These are phyloP conservation scores for Teratosphaeria viscida DNA, from an alignment of 2,329 filamentous ascomycete species.

Conservation along the genomic window DNA sequence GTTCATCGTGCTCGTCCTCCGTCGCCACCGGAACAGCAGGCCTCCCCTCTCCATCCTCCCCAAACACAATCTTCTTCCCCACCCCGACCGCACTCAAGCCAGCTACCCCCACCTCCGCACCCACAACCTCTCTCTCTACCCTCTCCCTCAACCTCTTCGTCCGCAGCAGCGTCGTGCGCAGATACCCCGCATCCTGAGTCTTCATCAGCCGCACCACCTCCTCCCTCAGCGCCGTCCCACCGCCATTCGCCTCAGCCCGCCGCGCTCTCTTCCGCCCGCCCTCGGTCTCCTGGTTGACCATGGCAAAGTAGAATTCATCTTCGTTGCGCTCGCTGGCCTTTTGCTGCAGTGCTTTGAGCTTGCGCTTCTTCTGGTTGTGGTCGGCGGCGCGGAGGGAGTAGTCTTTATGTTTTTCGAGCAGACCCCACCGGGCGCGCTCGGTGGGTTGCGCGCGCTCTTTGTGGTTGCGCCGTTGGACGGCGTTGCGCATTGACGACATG, in stretches of 20 bases:
- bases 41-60: conserved; percentile 20
- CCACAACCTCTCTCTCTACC: conserved; percentile 28
- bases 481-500: conserved; percentile 51
- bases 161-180: conserved; percentile 48
- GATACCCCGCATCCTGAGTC: conserved; percentile 54
- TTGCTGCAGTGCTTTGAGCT: conserved; percentile 47
- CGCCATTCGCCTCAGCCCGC: conserved; percentile 32
- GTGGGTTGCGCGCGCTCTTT: conserved; percentile 79
- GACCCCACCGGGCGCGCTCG: conserved; percentile 74
- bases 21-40: conserved; percentile 1
- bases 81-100: neutral
- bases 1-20: conserved; percentile 3
- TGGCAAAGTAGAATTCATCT: conserved; percentile 57
- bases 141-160: conserved; percentile 44
- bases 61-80: conserved; percentile 30
- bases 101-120: conserved; percentile 29
- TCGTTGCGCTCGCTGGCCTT: conserved; percentile 53
- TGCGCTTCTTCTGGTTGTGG: conserved; percentile 51
- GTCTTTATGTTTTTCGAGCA: conserved; percentile 92
- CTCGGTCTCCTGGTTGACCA: conserved; percentile 46
- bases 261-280: conserved; percentile 35
- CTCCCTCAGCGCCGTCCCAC: conserved; percentile 33
- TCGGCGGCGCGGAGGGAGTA: conserved; percentile 56
- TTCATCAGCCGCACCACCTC: conserved; percentile 55
- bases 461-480: conserved; percentile 72